Conservation (phyloP, 1,284 basidiomycete species). For the Austropuccinia psidii region DNA sequence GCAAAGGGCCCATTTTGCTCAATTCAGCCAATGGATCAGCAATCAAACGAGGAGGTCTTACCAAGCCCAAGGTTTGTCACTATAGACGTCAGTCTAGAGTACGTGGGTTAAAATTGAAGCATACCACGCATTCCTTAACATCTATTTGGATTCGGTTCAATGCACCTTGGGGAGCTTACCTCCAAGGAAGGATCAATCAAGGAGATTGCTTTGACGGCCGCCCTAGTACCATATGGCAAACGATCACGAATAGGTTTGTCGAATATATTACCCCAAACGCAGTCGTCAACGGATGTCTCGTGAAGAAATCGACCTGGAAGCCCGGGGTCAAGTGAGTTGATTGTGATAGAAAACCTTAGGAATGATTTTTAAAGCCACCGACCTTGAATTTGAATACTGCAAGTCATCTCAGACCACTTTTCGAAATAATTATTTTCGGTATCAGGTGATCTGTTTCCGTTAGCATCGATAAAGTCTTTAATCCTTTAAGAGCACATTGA, state of each 20-base stretch:
- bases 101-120: too few species aligned
- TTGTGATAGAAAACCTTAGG: not conserved
- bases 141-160: too few species aligned
- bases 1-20: not conserved
- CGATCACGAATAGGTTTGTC: constrained; percentile 28
- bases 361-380: not conserved
- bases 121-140: too few species aligned
- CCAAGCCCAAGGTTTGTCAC: constrained; percentile 36
- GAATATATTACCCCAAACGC: constrained; percentile 31
- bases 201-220: constrained; percentile 31
- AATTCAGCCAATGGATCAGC: not conserved
- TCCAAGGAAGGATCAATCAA: constrained; percentile 28
- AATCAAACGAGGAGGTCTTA: not conserved
- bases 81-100: constrained; percentile 24
- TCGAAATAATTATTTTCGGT: constrained; percentile 27
- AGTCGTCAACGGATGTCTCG: constrained; percentile 12
- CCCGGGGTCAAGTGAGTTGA: not conserved
- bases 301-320: constrained; percentile 33
- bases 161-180: too few species aligned
- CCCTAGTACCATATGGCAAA: constrained; percentile 28
- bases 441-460: not conserved
- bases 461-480: constrained; percentile 18
- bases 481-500: not conserved
- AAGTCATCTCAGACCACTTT: constrained; percentile 19
- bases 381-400: constrained; percentile 36